Conservation (phyloP, 2,329 filamentous ascomycete species). For the Pestalotiopsis sp. region DNA sequence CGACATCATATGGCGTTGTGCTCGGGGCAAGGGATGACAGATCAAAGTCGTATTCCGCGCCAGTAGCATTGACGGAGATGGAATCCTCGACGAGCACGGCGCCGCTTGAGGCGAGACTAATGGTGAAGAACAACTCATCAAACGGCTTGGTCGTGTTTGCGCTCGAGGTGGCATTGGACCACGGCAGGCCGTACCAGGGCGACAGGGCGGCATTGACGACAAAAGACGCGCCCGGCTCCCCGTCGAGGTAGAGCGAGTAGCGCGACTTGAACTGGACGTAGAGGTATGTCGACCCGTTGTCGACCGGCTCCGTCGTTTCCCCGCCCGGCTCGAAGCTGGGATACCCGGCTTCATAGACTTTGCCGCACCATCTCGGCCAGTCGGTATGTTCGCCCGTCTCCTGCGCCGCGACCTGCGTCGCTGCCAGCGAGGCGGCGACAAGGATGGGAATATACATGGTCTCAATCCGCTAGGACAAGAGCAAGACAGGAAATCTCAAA, state of each 20-base stretch:
- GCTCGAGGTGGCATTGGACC: conserved; percentile 30
- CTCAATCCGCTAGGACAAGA: background rate
- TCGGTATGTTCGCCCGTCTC: conserved; percentile 12
- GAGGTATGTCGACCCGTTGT: conserved; percentile 8
- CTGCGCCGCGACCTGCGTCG: background rate
- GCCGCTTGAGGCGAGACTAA: conserved; percentile 35
- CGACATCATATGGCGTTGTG: conserved; percentile 40
- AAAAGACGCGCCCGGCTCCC: conserved; percentile 43
- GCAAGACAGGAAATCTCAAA: background rate
- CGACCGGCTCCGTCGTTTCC: conserved; percentile 5
- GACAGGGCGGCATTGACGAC: conserved; percentile 47
- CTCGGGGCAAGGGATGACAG: conserved; percentile 38
- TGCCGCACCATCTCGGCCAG: conserved; percentile 16
- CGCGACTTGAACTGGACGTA: conserved; percentile 48
- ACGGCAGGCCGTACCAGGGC: conserved; percentile 40
- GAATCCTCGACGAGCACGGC: conserved; percentile 34
- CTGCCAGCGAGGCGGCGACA: background rate
- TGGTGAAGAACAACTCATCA: conserved; percentile 37
- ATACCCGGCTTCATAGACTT: conserved; percentile 10
- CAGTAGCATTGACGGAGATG: conserved; percentile 37
- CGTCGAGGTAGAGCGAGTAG: conserved; percentile 49
- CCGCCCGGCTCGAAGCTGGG: conserved; percentile 15
- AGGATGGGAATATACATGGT: background rate
- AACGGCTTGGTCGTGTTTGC: conserved; percentile 23
- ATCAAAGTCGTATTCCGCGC: conserved; percentile 40